Evolutionary conservation across 2,329 filamentous ascomycete genomes (phyloP), one percentile per base, ranked within the genome.

Genomic region (Ascocoryne sarcoides): DNA sequence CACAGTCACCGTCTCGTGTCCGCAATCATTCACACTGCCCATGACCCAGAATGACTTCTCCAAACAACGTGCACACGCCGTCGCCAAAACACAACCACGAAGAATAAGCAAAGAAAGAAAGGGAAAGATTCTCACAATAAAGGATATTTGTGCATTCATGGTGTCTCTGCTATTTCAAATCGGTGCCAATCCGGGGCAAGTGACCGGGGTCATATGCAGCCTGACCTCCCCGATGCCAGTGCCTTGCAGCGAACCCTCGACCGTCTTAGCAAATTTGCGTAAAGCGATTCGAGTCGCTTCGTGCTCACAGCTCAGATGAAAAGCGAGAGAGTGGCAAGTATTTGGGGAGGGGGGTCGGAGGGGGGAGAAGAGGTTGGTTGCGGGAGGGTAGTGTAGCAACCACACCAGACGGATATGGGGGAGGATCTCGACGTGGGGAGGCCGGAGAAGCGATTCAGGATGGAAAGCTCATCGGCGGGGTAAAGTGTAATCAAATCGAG

Each of bases 71-170:
- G 19, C 19, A 19, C 15, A 35, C 17, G 19, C 32, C 15, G 8
- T 14, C n/a, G 12, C 19, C 15, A 18, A 35, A 35, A 10, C 12
- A 35, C 16, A 5, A 35, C 8, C 16, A 14, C 16, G 32, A 20
- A 35, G 31, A 20, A 30, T 4, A 23, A 20, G 18, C 23, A 5
- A 39, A 41, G 28, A 28, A 21, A 30, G 14, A 16, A 34, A 28
- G 8, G 32, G 20, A 34, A 16, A 30, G 26, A 28, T 34, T 65
- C 69, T 65, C 63, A 75, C 73, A 57, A 76, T 64, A 49, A 76
- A 74, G 20, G 69, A 71, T 52, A 76, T 69, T 57, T 75, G 70
- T 42, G 71, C 70, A 52, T 71, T 74, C 72, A 76, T 76, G 49
- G 45, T 65, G 55, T 36, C 40, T 48, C 42, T 48, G 36, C 43